A percentile compares a stretch with the other conserved stretches of the same genome.
phyloP scores from a whole-genome alignment of 2,329 filamentous ascomycete genomes.

The Aspergillus fumigatiaffinis region DNA sequence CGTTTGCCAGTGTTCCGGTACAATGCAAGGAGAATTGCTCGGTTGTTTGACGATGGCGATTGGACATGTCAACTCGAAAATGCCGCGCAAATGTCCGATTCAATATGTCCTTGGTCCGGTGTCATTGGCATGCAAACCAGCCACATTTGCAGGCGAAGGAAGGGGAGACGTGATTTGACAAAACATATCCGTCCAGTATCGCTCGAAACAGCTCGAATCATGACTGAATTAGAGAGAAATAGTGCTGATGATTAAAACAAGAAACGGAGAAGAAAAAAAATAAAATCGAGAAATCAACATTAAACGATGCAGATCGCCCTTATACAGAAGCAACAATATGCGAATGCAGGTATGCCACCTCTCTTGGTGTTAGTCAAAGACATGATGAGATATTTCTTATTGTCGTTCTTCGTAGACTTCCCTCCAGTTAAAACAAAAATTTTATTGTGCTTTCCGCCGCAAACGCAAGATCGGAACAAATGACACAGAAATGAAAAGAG shows the following conservation, averaged over 20 bases:
- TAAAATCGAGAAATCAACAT: constrained; percentile 18
- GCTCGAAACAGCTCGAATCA: constrained; percentile 1
- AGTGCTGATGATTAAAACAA: constrained; percentile 9
- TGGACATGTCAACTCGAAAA: neutral
- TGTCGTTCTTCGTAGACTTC: constrained; percentile 36
- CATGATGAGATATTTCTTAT: constrained; percentile 25
- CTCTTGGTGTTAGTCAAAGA: constrained; percentile 27
- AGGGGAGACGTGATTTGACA: neutral
- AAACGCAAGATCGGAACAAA: constrained; percentile 15
- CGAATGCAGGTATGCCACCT: constrained; percentile 38
- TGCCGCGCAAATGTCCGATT: neutral
- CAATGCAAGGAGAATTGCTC: neutral
- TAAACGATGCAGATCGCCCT: constrained; percentile 31
- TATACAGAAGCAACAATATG: constrained; percentile 33
- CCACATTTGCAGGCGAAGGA: neutral
- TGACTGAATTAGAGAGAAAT: constrained; percentile 10
- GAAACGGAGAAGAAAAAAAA: constrained; percentile 11
- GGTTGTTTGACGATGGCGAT: neutral
- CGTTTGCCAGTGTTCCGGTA: neutral
- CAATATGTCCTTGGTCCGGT: neutral
- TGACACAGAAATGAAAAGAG: constrained; percentile 5
- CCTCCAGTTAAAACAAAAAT: constrained; percentile 22
- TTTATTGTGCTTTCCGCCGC: constrained; percentile 19
- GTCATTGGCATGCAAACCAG: neutral
- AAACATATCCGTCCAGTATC: neutral